A percentile compares a stretch with the other conserved stretches of the same genome.
Conservation (phyloP, 2,329 filamentous ascomycete species). For the Cladophialophora psammophila region DNA sequence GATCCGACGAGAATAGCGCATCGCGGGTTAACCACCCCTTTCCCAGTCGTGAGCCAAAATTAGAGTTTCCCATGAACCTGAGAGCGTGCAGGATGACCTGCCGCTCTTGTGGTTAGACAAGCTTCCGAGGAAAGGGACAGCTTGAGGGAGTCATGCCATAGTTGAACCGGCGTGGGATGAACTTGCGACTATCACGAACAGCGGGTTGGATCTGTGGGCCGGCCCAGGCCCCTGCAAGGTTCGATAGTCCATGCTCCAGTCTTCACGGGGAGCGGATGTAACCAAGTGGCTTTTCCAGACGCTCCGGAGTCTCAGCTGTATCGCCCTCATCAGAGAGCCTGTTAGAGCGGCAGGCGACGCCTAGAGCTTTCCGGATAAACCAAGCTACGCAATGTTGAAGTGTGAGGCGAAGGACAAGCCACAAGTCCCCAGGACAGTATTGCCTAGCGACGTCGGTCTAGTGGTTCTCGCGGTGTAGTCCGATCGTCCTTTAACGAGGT, state of each 20-base stretch:
- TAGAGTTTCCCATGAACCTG: background rate
- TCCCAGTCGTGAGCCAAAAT: background rate
- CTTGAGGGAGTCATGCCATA: background rate
- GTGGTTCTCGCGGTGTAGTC: constrained; percentile 1
- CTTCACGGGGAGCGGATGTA: background rate
- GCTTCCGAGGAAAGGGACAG: background rate
- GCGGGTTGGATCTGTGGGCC: constrained; percentile 1
- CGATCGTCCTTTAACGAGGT: constrained; percentile 9
- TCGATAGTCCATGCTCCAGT: constrained; percentile 3
- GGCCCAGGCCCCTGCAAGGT: constrained; percentile 5
- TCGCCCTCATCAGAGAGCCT: background rate
- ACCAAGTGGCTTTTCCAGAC: constrained; percentile 3
- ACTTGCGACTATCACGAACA: background rate
- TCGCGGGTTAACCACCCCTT: background rate
- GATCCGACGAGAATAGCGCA: background rate
- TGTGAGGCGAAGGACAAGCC: constrained; percentile 11
- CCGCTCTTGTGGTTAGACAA: background rate
- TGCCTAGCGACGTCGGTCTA: constrained; percentile 2
- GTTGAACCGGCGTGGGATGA: constrained; percentile 4
- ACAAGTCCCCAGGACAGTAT: constrained; percentile 6
- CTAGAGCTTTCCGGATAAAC: background rate
- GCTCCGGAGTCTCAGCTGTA: background rate
- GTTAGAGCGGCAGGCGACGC: background rate
- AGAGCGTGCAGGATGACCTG: background rate
- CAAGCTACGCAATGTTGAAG: background rate